Evolutionary conservation across 108 stramenopile genomes (phyloP).

Genomic region (Aurantiochytrium sp.): DNA sequence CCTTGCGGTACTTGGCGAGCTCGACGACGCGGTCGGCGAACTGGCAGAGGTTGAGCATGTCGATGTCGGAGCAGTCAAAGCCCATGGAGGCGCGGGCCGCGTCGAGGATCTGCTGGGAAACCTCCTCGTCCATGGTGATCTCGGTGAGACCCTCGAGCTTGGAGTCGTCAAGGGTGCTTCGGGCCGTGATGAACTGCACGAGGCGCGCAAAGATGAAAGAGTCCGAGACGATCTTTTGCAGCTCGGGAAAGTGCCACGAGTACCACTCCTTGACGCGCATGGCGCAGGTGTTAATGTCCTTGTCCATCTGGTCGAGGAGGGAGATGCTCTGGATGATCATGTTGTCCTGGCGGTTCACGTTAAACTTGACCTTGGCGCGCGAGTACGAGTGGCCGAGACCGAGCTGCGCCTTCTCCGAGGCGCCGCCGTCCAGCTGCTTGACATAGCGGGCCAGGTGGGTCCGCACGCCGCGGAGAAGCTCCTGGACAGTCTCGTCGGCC

Average conservation of each 20-base stretch:
- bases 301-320: constrained; percentile 97
- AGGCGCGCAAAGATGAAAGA: constrained; percentile 64
- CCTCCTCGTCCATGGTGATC: constrained; percentile 79
- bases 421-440: constrained; percentile 82
- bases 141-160: constrained; percentile 64
- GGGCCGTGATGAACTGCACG: constrained; percentile 50
- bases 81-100: constrained; percentile 94
- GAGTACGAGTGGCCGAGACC: constrained; percentile 98
- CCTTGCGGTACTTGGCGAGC: constrained; percentile 89
- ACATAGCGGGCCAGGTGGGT: constrained; percentile 82
- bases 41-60: constrained; percentile 92
- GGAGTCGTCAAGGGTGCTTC: constrained; percentile 31
- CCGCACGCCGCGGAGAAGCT: constrained; percentile 84
- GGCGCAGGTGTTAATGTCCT: constrained; percentile 98
- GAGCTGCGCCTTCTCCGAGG: constrained; percentile 90
- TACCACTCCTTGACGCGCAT: constrained; percentile 99
- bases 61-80: constrained; percentile 91
- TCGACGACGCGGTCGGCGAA: constrained; percentile 97
- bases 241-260: constrained; percentile 99
- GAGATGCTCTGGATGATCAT: constrained; percentile 99
- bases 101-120: constrained; percentile 76
- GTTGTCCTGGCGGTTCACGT: constrained; percentile 93
- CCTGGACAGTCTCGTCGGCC: constrained; percentile 64
- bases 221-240: constrained; percentile 65
- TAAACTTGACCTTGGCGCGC: constrained; percentile 97